Evolutionary conservation across 2,329 filamentous ascomycete genomes (phyloP).

Genomic region (Xylaria sp.): DNA sequence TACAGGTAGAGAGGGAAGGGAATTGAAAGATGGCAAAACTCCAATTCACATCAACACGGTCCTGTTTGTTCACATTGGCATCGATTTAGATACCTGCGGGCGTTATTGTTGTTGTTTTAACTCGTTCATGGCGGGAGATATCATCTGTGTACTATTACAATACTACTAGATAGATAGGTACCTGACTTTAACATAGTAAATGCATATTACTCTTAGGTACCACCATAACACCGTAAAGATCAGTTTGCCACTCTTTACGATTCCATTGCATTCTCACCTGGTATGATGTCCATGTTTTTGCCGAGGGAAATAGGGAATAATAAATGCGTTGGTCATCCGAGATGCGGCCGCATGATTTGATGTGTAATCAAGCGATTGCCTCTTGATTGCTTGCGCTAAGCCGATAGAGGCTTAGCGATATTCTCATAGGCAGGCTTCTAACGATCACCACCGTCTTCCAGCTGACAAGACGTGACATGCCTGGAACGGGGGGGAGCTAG

Average conservation of each 20-base stretch:
- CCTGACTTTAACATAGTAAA: not conserved
- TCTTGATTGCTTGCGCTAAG: not conserved
- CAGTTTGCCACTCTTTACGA: not conserved
- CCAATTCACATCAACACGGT: not conserved
- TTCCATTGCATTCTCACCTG: too few species aligned
- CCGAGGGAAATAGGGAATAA: too few species aligned
- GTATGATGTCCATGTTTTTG: too few species aligned
- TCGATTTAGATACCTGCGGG: not conserved
- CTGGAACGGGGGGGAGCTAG: not conserved
- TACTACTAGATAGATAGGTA: too few species aligned
- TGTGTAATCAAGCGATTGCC: constrained; percentile 9
- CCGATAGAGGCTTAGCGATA: constrained; percentile 19
- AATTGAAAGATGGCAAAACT: not conserved
- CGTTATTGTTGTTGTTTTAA: not conserved
- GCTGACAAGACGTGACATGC: constrained; percentile 7
- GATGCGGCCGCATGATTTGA: not conserved
- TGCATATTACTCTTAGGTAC: not conserved
- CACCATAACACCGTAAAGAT: not conserved
- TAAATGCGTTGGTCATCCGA: not conserved
- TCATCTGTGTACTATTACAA: not conserved
- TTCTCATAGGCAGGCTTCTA: constrained; percentile 20
- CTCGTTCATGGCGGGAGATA: not conserved
- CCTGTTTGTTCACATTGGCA: not conserved
- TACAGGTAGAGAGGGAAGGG: not conserved
- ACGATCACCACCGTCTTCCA: constrained; percentile 23